Percentiles rank a stretch among this genome's conserved stretches.
phyloP scores from a whole-genome alignment of 2,329 filamentous ascomycete species.

The Pseudogymnoascus sp. region DNA sequence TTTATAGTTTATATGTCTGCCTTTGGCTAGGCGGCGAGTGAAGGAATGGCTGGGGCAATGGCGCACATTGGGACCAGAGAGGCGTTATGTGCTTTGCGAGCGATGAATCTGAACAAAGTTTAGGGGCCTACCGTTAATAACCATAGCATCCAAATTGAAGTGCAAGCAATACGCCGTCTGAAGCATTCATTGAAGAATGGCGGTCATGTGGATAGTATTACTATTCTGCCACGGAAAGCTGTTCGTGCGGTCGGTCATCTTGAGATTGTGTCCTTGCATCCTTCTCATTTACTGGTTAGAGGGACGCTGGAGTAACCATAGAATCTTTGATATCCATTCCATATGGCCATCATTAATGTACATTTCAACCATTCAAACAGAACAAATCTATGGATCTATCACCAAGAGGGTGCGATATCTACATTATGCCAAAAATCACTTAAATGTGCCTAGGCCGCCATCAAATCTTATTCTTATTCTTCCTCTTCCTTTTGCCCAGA shows the following conservation, averaged over 20 bases:
- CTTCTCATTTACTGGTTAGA: neutral
- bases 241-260: too few relatives aligned
- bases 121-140: neutral
- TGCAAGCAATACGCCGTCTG: neutral
- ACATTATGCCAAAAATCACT: neutral
- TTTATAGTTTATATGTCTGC: slow-evolving; percentile 5
- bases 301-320: neutral
- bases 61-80: neutral
- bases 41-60: neutral
- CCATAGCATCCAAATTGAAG: neutral
- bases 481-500: neutral
- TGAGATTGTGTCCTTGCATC: too few relatives aligned
- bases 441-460: neutral
- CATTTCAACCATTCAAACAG: neutral
- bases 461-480: neutral
- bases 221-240: too few relatives aligned
- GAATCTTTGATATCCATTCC: neutral
- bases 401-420: neutral
- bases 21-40: neutral
- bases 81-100: slow-evolving; percentile 2
- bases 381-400: neutral
- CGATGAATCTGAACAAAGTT: neutral
- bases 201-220: neutral
- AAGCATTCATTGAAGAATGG: neutral
- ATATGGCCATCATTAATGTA: neutral